phyloP scores from a whole-genome alignment of 352 stramenopile species.

The Pythium grandisporangium region DNA sequence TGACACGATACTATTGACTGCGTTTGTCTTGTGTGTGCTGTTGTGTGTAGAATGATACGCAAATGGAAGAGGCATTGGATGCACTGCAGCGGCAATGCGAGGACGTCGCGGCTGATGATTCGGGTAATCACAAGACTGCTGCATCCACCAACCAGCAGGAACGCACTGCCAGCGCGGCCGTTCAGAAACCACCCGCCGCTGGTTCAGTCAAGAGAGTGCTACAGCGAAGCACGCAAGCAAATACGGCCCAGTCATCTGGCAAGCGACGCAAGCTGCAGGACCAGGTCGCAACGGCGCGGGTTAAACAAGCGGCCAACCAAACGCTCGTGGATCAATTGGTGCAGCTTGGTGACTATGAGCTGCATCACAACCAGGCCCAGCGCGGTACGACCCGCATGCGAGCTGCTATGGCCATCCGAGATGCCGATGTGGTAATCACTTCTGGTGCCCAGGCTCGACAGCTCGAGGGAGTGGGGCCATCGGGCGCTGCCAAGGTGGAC shows the following conservation, averaged over 20 bases:
- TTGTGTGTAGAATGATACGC: conserved; percentile 8
- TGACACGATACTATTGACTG: no score
- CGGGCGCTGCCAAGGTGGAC: conserved; percentile 47
- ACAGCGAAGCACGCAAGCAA: background rate
- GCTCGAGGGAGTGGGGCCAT: conserved; percentile 36
- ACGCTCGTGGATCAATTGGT: conserved; percentile 46
- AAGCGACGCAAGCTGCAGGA: conserved; percentile 7
- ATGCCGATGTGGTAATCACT: conserved; percentile 30
- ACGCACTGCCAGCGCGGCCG: background rate
- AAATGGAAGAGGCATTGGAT: conserved; percentile 35
- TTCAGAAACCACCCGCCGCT: background rate
- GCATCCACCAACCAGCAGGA: background rate
- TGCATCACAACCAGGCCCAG: conserved; percentile 31
- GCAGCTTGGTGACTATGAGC: conserved; percentile 47
- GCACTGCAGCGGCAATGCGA: conserved; percentile 27
- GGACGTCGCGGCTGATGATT: no score
- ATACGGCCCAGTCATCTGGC: no score
- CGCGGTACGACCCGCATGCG: conserved; percentile 42
- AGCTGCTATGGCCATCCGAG: conserved; percentile 43
- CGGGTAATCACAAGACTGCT: background rate
- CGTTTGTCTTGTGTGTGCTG: background rate
- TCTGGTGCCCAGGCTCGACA: conserved; percentile 45
- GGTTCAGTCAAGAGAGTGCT: background rate
- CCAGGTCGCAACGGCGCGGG: conserved; percentile 28
- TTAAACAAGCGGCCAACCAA: conserved; percentile 35